Evolutionary conservation across 192 early-diverging fungal species (phyloP).

Genomic region (Mortierella claussenii): DNA sequence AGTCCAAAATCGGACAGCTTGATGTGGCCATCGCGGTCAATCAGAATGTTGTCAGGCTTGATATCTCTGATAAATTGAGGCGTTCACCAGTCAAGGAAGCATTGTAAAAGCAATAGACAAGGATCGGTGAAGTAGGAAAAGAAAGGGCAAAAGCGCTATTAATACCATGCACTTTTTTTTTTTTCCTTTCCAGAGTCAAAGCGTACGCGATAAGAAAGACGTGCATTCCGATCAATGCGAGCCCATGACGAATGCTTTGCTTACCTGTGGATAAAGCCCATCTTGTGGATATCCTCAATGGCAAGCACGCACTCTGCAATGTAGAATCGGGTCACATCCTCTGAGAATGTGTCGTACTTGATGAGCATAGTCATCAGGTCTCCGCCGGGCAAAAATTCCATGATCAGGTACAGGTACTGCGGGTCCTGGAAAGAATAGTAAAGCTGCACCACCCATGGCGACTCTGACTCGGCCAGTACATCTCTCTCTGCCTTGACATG

Average conservation of each 20-base stretch:
- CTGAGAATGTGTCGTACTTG: slow-evolving; percentile 97
- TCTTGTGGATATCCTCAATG: slow-evolving; percentile 91
- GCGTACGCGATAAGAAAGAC: no score
- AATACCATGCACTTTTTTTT: neutral
- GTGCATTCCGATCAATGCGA: no score
- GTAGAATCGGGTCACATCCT: slow-evolving; percentile 98
- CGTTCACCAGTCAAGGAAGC: no score
- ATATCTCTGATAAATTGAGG: slow-evolving; percentile 65
- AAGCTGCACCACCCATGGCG: slow-evolving; percentile 97
- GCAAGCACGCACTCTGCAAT: slow-evolving; percentile 97
- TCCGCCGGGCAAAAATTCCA: slow-evolving; percentile 99
- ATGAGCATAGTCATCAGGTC: slow-evolving; percentile 99
- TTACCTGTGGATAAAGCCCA: slow-evolving; percentile 95
- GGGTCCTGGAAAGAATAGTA: slow-evolving; percentile 99
- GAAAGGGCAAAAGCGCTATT: neutral
- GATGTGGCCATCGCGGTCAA: slow-evolving; percentile 97
- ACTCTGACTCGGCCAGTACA: slow-evolving; percentile 94
- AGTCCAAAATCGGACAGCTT: slow-evolving; percentile 99
- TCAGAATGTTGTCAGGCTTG: slow-evolving; percentile 90
- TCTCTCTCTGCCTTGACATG: slow-evolving; percentile 99
- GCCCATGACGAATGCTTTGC: no score
- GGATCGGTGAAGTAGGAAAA: neutral
- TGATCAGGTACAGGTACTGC: slow-evolving; percentile 96
- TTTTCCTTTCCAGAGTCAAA: neutral
- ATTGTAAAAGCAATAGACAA: no score